Evolutionary conservation across 83 land plant genomes (phyloP).

Genomic region (Picea mariana): DNA sequence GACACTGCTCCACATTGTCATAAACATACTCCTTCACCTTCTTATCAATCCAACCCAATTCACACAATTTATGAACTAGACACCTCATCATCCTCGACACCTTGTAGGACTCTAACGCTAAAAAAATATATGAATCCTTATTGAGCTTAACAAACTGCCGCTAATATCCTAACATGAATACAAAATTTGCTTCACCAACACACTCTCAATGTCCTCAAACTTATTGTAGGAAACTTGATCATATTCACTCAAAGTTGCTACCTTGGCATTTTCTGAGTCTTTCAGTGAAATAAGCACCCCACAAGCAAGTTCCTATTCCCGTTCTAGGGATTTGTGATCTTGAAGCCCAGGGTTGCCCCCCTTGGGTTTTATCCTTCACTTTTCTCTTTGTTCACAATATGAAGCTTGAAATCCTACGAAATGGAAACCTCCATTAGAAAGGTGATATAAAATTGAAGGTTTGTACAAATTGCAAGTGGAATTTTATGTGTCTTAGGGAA

Average conservation of each 20-base stretch:
- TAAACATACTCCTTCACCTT: constrained; percentile 75
- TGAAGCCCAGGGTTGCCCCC: constrained; percentile 17
- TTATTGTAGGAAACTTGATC: constrained; percentile 56
- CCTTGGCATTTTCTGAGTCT: constrained; percentile 70
- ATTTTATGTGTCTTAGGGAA: no score
- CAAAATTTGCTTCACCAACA: constrained; percentile 82
- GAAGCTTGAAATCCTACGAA: constrained; percentile 91
- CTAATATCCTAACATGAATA: constrained; percentile 91
- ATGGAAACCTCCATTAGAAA: constrained; percentile 79
- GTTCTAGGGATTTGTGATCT: not conserved
- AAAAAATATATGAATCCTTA: constrained; percentile 57
- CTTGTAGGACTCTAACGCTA: constrained; percentile 46
- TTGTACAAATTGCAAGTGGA: no score
- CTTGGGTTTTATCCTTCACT: constrained; percentile 28
- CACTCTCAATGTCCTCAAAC: constrained; percentile 73
- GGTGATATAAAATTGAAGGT: not conserved
- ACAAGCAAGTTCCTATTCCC: constrained; percentile 23
- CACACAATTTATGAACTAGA: constrained; percentile 77
- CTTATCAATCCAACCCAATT: constrained; percentile 90
- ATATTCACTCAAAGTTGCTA: constrained; percentile 73
- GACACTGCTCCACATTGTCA: constrained; percentile 62
- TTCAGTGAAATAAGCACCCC: constrained; percentile 79
- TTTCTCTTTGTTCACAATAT: constrained; percentile 57
- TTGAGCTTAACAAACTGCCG: constrained; percentile 77
- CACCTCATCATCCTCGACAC: constrained; percentile 58